Evolutionary conservation across 768 basidiomycete species (phyloP).

Genomic region (Xanthoconium stramineum): DNA sequence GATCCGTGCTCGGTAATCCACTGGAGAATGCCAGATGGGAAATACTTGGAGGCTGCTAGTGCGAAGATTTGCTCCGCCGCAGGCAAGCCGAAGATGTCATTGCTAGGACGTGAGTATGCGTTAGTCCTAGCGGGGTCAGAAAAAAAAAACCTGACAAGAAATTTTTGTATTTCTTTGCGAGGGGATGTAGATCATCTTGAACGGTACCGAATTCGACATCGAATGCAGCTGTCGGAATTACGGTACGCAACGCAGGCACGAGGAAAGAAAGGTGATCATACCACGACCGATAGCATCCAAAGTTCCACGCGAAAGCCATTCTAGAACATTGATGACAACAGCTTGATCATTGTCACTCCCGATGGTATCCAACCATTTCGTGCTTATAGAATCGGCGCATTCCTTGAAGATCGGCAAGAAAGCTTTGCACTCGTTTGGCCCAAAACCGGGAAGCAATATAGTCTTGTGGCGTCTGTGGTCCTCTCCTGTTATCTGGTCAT

Average conservation of each 20-base stretch:
- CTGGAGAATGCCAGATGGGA: not conserved
- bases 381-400: conserved; percentile 21
- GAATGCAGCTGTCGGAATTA: conserved; percentile 38
- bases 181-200: not conserved
- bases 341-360: not conserved
- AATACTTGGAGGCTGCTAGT: conserved; percentile 3
- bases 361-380: conserved; percentile 20
- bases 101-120: not conserved
- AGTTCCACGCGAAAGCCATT: conserved; percentile 38
- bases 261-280: conserved; percentile 10
- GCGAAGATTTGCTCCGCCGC: conserved; percentile 7
- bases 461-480: conserved; percentile 51
- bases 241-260: not conserved
- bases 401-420: conserved; percentile 49
- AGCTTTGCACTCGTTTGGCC: conserved; percentile 45
- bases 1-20: not conserved
- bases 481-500: conserved; percentile 22
- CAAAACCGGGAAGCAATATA: conserved; percentile 55
- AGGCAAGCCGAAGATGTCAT: conserved; percentile 9
- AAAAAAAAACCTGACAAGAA: conserved; percentile 6
- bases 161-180: conserved; percentile 4
- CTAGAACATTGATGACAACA: conserved; percentile 18
- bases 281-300: conserved; percentile 51
- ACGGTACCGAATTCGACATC: conserved; percentile 29
- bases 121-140: too few relatives aligned